phyloP scores from a whole-genome alignment of 345 rosid genomes.

The Moricandia moricandioides region DNA sequence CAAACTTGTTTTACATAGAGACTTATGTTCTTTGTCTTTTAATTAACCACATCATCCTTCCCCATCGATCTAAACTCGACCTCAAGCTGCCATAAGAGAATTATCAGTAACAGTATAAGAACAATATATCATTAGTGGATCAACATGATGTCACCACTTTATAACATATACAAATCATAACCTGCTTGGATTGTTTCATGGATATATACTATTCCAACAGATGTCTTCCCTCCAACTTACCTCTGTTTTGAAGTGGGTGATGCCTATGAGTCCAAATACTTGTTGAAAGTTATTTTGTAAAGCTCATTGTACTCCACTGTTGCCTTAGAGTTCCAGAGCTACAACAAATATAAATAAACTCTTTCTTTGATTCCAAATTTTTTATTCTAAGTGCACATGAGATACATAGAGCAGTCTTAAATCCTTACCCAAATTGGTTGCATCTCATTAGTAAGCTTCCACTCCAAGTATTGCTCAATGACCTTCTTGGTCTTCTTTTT shows the following conservation, averaged over 20 bases:
- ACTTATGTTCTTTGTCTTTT: conserved; percentile 94
- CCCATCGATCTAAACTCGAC: conserved; percentile 91
- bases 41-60: conserved; percentile 78
- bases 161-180: background rate
- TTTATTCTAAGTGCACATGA: background rate
- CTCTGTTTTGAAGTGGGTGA: conserved; percentile 48
- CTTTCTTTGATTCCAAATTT: background rate
- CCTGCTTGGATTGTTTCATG: background rate
- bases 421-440: too few species aligned
- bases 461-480: background rate
- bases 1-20: conserved; percentile 92
- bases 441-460: too few species aligned
- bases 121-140: background rate
- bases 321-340: background rate
- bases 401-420: background rate
- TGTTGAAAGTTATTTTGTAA: background rate
- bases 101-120: conserved; percentile 4
- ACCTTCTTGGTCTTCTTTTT: conserved; percentile 67
- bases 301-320: background rate
- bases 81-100: conserved; percentile 64
- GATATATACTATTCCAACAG: background rate
- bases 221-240: conserved; percentile 35
- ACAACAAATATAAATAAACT: background rate
- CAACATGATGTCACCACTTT: background rate
- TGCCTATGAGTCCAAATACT: background rate